A percentile compares a stretch with the other conserved stretches of the same genome.
These are phyloP conservation scores for Sporothrix globosa DNA, from an alignment of 2,329 filamentous ascomycete species.

Conservation along the genomic window DNA sequence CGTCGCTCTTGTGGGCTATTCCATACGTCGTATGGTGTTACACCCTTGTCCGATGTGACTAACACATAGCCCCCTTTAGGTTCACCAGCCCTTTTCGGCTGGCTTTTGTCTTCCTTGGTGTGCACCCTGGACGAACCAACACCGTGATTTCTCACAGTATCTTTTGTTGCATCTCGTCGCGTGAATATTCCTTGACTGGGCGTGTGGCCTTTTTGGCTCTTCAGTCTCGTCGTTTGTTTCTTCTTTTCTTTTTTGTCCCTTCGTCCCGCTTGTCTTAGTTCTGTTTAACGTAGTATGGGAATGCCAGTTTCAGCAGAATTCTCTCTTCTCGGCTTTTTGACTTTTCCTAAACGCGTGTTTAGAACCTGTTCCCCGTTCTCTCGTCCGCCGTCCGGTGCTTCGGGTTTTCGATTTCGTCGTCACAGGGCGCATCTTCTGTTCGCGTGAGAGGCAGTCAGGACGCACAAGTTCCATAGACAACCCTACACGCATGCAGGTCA, in stretches of 20 bases:
- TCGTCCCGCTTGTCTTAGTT: not conserved
- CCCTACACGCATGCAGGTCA: slow-evolving; percentile 6
- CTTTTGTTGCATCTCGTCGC: not conserved
- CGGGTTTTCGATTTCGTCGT: not conserved
- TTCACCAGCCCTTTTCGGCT: not conserved
- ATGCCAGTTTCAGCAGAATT: not conserved
- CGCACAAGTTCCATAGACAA: not conserved
- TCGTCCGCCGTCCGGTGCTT: slow-evolving; percentile 6
- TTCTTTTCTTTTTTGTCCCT: not conserved
- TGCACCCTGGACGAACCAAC: slow-evolving; percentile 16
- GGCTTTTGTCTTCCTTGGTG: not conserved
- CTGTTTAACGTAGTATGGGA: slow-evolving; percentile 13
- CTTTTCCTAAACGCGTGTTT: slow-evolving; percentile 24
- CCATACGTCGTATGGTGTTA: not conserved
- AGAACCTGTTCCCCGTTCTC: not conserved
- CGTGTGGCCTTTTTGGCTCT: not conserved
- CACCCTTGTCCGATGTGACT: slow-evolving; percentile 19
- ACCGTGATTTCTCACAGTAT: not conserved
- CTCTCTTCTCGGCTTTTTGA: not conserved
- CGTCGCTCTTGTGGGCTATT: not conserved
- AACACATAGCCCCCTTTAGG: slow-evolving; percentile 10
- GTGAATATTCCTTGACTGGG: not conserved
- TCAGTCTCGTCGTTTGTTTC: not conserved
- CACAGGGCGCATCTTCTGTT: not conserved
- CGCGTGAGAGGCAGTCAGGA: not conserved